These are phyloP conservation scores for Speleostelium caveatum DNA, from an alignment of 78 protist genomes.

Conservation along the genomic window DNA sequence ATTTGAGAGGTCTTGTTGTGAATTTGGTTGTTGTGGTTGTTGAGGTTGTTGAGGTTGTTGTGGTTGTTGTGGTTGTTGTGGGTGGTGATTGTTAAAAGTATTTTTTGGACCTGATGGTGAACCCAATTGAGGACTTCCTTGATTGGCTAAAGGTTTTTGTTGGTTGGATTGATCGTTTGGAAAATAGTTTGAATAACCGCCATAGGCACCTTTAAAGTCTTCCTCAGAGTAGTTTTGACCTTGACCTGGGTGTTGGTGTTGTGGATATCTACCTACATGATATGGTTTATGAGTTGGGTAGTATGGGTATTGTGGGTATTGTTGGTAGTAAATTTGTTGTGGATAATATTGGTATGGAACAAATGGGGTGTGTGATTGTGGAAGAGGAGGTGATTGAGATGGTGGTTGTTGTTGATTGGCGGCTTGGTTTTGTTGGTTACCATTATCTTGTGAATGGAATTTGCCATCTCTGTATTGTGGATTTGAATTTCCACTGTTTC, in stretches of 20 bases:
- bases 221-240: slow-evolving; percentile 47
- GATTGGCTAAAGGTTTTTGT: neutral
- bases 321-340: slow-evolving; percentile 25
- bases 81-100: neutral
- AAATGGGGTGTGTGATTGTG: slow-evolving; percentile 16
- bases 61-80: slow-evolving; percentile 13
- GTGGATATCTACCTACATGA: neutral
- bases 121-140: slow-evolving; percentile 15
- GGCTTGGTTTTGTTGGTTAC: neutral
- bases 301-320: slow-evolving; percentile 22
- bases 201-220: slow-evolving; percentile 6
- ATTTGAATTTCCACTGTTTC: slow-evolving; percentile 54
- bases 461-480: slow-evolving; percentile 27
- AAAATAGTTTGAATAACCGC: neutral
- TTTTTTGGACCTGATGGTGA: slow-evolving; percentile 11
- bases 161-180: neutral
- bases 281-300: slow-evolving; percentile 32
- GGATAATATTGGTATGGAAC: slow-evolving; percentile 45
- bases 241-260: neutral
- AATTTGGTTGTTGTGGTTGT: slow-evolving; percentile 14
- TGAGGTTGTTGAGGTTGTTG: slow-evolving; percentile 17
- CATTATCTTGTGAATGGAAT: slow-evolving; percentile 12
- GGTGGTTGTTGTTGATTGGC: neutral
- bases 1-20: slow-evolving; percentile 8
- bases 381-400: slow-evolving; percentile 60